These are phyloP conservation scores for Vitis hybrid DNA, from an alignment of 177 flowering plant species.

Conservation along the genomic window DNA sequence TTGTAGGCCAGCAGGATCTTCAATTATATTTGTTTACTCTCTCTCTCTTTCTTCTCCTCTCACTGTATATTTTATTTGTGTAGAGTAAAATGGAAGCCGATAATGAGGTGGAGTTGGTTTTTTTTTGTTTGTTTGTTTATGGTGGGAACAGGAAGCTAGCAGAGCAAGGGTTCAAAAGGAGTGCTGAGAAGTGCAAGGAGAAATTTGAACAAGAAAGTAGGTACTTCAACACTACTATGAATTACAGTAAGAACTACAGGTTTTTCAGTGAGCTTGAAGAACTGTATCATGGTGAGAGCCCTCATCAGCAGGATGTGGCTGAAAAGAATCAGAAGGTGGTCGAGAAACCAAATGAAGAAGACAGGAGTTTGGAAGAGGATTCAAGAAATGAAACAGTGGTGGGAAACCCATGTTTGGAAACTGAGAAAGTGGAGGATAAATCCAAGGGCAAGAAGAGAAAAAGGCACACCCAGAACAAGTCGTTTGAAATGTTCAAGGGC, in stretches of 20 bases:
- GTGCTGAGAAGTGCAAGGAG: slow-evolving; percentile 74
- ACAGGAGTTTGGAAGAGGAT: slow-evolving; percentile 27
- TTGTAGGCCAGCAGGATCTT: neutral
- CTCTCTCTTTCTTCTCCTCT: too few relatives aligned
- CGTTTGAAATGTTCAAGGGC: slow-evolving; percentile 57
- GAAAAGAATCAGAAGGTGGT: slow-evolving; percentile 5
- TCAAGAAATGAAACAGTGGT: slow-evolving; percentile 25
- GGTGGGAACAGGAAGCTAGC: slow-evolving; percentile 66
- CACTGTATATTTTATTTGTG: too few relatives aligned
- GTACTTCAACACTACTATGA: slow-evolving; percentile 33
- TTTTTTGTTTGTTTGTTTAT: slow-evolving; percentile 10
- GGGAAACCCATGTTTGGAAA: slow-evolving; percentile 9
- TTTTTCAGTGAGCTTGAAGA: slow-evolving; percentile 61
- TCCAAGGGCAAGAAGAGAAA: slow-evolving; percentile 42
- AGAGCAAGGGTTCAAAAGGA: slow-evolving; percentile 71
- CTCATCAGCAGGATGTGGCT: slow-evolving; percentile 5
- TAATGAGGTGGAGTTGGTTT: slow-evolving; percentile 14
- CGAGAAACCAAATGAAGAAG: slow-evolving; percentile 16
- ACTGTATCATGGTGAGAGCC: slow-evolving; percentile 32
- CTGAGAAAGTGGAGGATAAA: slow-evolving; percentile 6
- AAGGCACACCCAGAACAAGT: slow-evolving; percentile 24
- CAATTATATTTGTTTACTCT: neutral
- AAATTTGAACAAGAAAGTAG: slow-evolving; percentile 77
- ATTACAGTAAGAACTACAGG: slow-evolving; percentile 31
- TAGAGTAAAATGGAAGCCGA: neutral